These are phyloP conservation scores for Russula griseocarnosa DNA, from an alignment of 768 basidiomycete genomes.

Conservation along the genomic window DNA sequence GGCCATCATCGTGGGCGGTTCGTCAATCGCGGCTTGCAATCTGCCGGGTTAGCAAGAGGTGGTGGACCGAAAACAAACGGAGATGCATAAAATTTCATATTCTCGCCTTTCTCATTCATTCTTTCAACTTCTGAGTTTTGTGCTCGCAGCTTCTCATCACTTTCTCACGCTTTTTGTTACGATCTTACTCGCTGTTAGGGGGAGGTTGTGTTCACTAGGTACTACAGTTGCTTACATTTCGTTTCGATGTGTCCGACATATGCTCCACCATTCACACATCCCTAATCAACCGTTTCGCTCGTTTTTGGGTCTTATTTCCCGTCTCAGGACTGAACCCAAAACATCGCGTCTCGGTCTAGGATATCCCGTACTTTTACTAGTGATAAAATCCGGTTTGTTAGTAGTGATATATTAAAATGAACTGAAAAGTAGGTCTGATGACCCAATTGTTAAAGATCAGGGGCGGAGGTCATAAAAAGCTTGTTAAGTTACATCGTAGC, in stretches of 20 bases:
- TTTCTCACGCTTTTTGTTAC: constrained; percentile 9
- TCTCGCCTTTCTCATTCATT: neutral
- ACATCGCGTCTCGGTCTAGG: no score
- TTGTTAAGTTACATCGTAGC: no score
- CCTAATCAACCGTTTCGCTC: constrained; percentile 12
- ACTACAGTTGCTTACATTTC: constrained; percentile 23
- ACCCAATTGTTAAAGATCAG: no score
- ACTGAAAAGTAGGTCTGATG: no score
- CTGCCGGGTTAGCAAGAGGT: constrained; percentile 57
- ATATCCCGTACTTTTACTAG: no score
- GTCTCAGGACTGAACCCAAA: no score
- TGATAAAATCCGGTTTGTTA: no score
- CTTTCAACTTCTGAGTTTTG: neutral
- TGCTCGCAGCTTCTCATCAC: neutral
- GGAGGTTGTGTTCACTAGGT: constrained; percentile 10
- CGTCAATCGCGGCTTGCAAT: constrained; percentile 61
- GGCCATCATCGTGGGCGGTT: constrained; percentile 49
- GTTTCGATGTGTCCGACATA: constrained; percentile 20
- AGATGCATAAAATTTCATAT: constrained; percentile 25
- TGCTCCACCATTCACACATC: constrained; percentile 13
- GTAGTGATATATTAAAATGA: no score
- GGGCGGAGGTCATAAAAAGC: no score
- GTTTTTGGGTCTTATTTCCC: neutral
- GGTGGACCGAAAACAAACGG: constrained; percentile 32
- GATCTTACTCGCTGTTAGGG: constrained; percentile 17